These are phyloP conservation scores for Xylariaceae sp. DNA, from an alignment of 2,329 filamentous ascomycete species.

Conservation along the genomic window DNA sequence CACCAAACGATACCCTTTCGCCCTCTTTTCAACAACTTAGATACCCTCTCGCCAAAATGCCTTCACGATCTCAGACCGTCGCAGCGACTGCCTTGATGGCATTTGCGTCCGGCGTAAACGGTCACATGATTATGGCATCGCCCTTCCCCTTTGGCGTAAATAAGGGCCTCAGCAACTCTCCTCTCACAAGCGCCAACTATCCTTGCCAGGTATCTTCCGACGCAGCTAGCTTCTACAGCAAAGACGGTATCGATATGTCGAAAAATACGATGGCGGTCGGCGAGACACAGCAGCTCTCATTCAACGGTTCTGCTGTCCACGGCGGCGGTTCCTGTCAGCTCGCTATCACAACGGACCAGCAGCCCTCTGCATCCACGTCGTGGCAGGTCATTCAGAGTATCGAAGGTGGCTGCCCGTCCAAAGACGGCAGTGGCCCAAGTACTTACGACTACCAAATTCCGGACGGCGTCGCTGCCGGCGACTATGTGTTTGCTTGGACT, in stretches of 20 bases:
- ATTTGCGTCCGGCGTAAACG: slow-evolving; percentile 47
- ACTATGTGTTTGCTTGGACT: slow-evolving; percentile 69
- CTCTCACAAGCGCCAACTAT: slow-evolving; percentile 56
- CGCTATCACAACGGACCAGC: slow-evolving; percentile 61
- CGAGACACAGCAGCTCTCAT: slow-evolving; percentile 47
- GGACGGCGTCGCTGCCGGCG: slow-evolving; percentile 56
- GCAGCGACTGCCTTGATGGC: slow-evolving; percentile 43
- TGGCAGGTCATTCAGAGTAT: slow-evolving; percentile 73
- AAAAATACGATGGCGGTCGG: slow-evolving; percentile 40
- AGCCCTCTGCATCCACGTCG: slow-evolving; percentile 37
- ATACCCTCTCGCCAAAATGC: slow-evolving; percentile 36
- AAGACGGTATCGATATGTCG: slow-evolving; percentile 36
- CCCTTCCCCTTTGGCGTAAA: slow-evolving; percentile 52
- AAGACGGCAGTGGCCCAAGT: slow-evolving; percentile 38
- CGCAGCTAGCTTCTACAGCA: slow-evolving; percentile 30
- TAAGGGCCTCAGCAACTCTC: slow-evolving; percentile 49
- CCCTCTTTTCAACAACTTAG: not conserved
- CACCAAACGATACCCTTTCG: not conserved
- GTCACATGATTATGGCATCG: slow-evolving; percentile 63
- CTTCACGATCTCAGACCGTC: slow-evolving; percentile 21
- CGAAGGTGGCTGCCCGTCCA: slow-evolving; percentile 64
- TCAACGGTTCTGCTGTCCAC: slow-evolving; percentile 63
- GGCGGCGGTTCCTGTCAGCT: slow-evolving; percentile 75
- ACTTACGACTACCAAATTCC: slow-evolving; percentile 61
- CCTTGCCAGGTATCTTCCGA: slow-evolving; percentile 59